Base-by-base conservation (phyloP, 768 basidiomycete genomes). In the Cubamyces sp. region DNA sequence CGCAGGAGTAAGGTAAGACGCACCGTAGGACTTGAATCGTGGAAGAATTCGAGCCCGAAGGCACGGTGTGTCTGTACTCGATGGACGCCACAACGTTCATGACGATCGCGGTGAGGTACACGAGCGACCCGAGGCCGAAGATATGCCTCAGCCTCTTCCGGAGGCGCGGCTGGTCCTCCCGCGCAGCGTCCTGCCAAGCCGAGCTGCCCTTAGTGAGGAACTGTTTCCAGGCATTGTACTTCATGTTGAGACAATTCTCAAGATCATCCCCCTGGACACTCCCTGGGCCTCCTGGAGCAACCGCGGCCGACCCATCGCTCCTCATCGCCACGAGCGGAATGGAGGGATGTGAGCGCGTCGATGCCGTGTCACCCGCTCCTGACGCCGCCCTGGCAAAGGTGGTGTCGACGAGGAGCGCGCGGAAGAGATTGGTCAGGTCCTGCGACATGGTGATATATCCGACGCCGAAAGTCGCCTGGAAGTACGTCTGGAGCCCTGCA, bases 381-480 rank as follows among this genome's bases (percentile, higher is more conserved):
- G 50, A 16, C 7, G 43, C 3, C 0, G 18, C 52, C 3, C 21
- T 21, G 18, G 30, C 45, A 23, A 56, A 56, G 2, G 52, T 48
- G 15, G 60, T 21, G 25, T 39, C 16, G 34, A 61, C 53, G 25
- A 61, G 60, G 18, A 61, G 53, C 1, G 52, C 43, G 11, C 60
- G 60, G 34, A 54, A 34, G 18, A 53, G 52, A 11, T n/a, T 37
- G 39, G 30, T 7, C 37, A 54, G 18, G 53, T 61, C 60, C n/a
- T 61, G 45, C 21, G 40, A 48, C 19, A 56, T 49, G 16, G 54
- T 50, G 50, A 55, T 47, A 41, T 56, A 51, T 1, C 61, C 55
- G 12, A 54, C 60, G 18, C 16, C 30, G 26, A 54, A 19, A 5
- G 61, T 55, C 11, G 40, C 39, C 19, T 57, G 54, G n/a, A 48